Evolutionary conservation across 2,329 filamentous ascomycete genomes (phyloP), one percentile per base, ranked within the genome.

Genomic region (Aspergillus jensenii): DNA sequence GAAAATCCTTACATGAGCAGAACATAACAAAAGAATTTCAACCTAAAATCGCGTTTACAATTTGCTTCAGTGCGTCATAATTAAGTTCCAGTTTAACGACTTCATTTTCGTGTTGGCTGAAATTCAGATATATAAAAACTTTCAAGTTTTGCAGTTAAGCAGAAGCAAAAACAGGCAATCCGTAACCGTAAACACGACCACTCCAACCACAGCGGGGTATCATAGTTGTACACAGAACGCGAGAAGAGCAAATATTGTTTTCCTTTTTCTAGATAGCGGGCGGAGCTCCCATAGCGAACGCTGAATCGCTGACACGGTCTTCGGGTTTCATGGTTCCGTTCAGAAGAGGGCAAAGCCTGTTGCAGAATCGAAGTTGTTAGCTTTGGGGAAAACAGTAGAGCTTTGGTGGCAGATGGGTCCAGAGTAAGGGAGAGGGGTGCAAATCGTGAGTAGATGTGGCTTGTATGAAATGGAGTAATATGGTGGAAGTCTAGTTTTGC

Each of bases 311-410:
- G 52, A 77, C 72, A 3, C 72, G 74, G 27, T 81, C 78, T 59
- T 81, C 79, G 39, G 76, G 77, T 63, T 89, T 88, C 79, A 89
- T 89, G 33, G 89, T 90, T 52, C 91, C 91, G 71, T 96, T 96
- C 61, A 96, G 87, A 73, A 95, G 81, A 48, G 91, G 91, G 73
- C 91, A 96, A 68, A 93, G 84, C 74, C 88, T 91, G 82, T 59
- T 44, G 58, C 14, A 25, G 5, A 27, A 47, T 39, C 27, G 17
- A 5, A 37, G 12, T 33, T 33, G 52, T 61, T 59, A 59, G 59
- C 56, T 19, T 31, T 15, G 19, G 59, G 58, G 35, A 11, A 50
- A 47, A 47, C 8, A 53, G 41, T 11, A 39, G 51, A 46, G 40
- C 15, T 31, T 35, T 37, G 19, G 5, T 33, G 11, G n/a, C 15